Conservation (phyloP, 192 early-diverging fungal genomes). For the Backusella sp. region DNA sequence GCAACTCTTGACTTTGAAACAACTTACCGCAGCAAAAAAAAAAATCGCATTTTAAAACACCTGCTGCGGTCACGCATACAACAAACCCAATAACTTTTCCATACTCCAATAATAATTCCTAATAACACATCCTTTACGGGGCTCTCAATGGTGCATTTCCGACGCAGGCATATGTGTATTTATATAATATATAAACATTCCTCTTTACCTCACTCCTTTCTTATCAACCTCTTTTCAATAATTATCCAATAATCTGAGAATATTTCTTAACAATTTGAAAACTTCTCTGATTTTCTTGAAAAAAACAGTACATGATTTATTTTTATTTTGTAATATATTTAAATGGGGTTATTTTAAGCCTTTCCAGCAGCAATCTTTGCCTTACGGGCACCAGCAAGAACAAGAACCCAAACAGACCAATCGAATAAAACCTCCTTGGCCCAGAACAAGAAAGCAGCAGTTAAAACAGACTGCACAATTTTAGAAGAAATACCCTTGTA, state of each 20-base stretch:
- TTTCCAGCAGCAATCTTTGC: conserved; percentile 17
- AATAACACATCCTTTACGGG: too few relatives aligned
- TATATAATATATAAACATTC: too few relatives aligned
- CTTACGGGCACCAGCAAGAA: conserved; percentile 35
- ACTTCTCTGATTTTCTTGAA: too few relatives aligned
- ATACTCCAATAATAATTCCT: too few relatives aligned
- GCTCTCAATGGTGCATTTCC: too few relatives aligned
- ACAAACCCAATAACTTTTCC: not conserved
- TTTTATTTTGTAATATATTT: not conserved
- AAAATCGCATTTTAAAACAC: not conserved
- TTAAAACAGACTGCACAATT: conserved; percentile 92
- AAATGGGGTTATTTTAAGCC: conserved; percentile 7
- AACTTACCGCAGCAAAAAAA: not conserved
- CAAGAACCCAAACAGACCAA: conserved; percentile 59
- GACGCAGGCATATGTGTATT: too few relatives aligned
- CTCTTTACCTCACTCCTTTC: too few relatives aligned
- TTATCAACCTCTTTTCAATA: too few relatives aligned
- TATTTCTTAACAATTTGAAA: too few relatives aligned
- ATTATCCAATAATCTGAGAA: too few relatives aligned
- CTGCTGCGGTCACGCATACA: not conserved
- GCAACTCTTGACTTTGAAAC: not conserved
- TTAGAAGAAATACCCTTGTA: conserved; percentile 95
- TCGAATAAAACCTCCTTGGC: conserved; percentile 80
- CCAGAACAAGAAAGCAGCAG: conserved; percentile 96
- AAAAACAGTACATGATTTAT: not conserved